phyloP scores from a whole-genome alignment of 164 flowering plant species.

The Santalum album region DNA sequence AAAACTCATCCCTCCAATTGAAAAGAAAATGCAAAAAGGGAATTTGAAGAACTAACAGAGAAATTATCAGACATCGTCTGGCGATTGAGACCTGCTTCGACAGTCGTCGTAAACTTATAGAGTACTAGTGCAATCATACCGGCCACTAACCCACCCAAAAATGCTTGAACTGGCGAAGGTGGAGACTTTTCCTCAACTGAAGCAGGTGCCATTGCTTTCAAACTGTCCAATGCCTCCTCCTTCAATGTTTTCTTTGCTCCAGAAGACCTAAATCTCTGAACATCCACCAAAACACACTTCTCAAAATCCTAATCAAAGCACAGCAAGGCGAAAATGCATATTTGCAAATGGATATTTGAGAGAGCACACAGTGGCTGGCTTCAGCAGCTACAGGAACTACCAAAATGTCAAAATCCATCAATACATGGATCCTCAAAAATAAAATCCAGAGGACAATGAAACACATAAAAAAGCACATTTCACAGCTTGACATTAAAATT shows the following conservation, averaged over 20 bases:
- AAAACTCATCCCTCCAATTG: not conserved
- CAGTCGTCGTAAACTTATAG: slow-evolving; percentile 75
- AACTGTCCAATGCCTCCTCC: slow-evolving; percentile 78
- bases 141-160: slow-evolving; percentile 72
- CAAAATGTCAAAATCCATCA: not conserved
- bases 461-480: too few relatives aligned
- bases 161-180: slow-evolving; percentile 70
- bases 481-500: too few relatives aligned
- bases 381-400: not conserved
- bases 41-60: slow-evolving; percentile 43
- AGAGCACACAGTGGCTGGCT: not conserved
- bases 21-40: not conserved
- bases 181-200: slow-evolving; percentile 38
- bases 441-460: too few relatives aligned
- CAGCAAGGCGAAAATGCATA: too few relatives aligned
- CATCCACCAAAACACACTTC: slow-evolving; percentile 8
- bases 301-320: slow-evolving; percentile 1
- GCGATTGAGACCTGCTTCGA: slow-evolving; percentile 71
- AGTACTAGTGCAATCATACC: slow-evolving; percentile 74
- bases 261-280: slow-evolving; percentile 65
- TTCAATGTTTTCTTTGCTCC: slow-evolving; percentile 56
- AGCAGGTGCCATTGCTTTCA: slow-evolving; percentile 56
- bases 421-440: not conserved
- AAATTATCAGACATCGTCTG: slow-evolving; percentile 72
- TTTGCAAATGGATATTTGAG: not conserved